Percentiles rank a stretch among this genome's conserved stretches.
Evolutionary conservation across 768 basidiomycete species (phyloP).

Genomic region (Sporobolomyces roseus): DNA sequence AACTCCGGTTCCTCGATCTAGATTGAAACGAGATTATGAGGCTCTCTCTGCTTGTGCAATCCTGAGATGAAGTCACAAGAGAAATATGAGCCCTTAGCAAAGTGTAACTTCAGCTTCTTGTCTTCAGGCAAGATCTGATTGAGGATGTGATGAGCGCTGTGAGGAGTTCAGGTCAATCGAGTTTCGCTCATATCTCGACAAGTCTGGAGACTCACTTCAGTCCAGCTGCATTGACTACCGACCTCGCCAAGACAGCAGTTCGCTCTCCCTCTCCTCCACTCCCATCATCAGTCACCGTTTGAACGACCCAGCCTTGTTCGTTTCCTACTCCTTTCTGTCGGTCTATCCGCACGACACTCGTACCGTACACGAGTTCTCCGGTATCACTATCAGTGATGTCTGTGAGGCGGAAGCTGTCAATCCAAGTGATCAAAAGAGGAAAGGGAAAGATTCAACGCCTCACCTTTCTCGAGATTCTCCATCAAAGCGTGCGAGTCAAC

Average conservation of each 20-base stretch:
- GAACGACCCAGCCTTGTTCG: conserved; percentile 82
- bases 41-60: not conserved
- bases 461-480: conserved; percentile 65
- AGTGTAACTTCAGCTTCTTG: conserved; percentile 56
- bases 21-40: not conserved
- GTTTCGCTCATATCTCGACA: conserved; percentile 44
- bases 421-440: not conserved
- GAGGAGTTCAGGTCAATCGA: not conserved
- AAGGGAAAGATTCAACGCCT: not conserved
- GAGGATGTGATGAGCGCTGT: conserved; percentile 43
- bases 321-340: conserved; percentile 47
- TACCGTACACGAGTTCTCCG: conserved; percentile 70
- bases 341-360: conserved; percentile 81
- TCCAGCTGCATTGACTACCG: conserved; percentile 77
- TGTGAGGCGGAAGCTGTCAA: not conserved
- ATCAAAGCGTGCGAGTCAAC: conserved; percentile 81
- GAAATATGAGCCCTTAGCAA: conserved; percentile 79
- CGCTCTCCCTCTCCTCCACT: conserved; percentile 44
- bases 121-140: conserved; percentile 42
- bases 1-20: conserved; percentile 69
- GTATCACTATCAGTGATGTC: conserved; percentile 69
- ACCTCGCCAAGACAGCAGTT: conserved; percentile 68
- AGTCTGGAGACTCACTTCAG: conserved; percentile 58
- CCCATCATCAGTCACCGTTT: conserved; percentile 59
- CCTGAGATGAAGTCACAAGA: conserved; percentile 52